Conservation (phyloP, 192 early-diverging fungal genomes). For the Rhizoclosmatium sp. region DNA sequence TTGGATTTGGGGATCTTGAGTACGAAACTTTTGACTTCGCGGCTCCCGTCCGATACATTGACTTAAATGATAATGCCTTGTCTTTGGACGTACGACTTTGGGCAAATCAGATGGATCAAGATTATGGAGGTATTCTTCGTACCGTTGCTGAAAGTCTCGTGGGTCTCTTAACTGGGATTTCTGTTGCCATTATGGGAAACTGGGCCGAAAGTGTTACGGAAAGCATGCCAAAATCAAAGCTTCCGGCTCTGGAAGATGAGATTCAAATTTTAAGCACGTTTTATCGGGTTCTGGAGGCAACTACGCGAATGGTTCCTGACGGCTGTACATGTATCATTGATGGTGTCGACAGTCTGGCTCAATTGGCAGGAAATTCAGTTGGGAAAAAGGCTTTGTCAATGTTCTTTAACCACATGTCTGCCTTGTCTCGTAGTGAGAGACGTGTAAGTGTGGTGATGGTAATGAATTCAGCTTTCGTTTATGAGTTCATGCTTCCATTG, state of each 20-base stretch:
- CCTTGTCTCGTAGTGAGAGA: background rate
- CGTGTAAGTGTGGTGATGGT: slow-evolving; percentile 8
- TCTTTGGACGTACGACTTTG: slow-evolving; percentile 26
- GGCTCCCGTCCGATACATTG: slow-evolving; percentile 4
- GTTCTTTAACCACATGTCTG: slow-evolving; percentile 22
- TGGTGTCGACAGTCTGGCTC: slow-evolving; percentile 7
- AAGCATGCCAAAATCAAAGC: slow-evolving; percentile 15
- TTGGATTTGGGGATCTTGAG: slow-evolving; percentile 3
- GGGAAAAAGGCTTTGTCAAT: slow-evolving; percentile 19
- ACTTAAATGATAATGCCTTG: background rate
- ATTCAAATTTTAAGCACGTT: slow-evolving; percentile 15
- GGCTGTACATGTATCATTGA: slow-evolving; percentile 1
- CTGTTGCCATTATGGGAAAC: slow-evolving; percentile 1
- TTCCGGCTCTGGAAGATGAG: slow-evolving; percentile 28
- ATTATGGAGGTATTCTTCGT: background rate
- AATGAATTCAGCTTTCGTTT: background rate
- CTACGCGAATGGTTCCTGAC: slow-evolving; percentile 4
- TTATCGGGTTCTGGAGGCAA: slow-evolving; percentile 10
- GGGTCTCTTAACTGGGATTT: slow-evolving; percentile 8
- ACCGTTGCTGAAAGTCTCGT: background rate
- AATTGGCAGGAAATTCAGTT: background rate
- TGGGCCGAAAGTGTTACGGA: slow-evolving; percentile 10
- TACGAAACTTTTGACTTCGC: background rate
- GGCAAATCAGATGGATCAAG: slow-evolving; percentile 21
- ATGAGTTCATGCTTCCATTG: slow-evolving; percentile 23